Evolutionary conservation across 1,139 yeast genomes (phyloP).

Genomic region (Taphrina wiesneri): DNA sequence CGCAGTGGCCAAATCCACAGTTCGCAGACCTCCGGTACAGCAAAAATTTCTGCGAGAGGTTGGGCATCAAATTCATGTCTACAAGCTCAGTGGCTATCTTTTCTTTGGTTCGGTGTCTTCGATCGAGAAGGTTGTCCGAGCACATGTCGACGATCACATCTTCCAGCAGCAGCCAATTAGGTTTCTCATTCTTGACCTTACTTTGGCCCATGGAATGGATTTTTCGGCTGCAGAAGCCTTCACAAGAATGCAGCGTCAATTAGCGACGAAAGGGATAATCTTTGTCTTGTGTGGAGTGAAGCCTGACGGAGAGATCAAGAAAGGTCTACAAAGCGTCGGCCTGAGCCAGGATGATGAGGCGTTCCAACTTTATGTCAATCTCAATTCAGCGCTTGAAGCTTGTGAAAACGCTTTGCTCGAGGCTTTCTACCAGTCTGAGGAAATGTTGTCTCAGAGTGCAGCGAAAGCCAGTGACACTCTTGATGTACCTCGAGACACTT

Average conservation of each 20-base stretch:
- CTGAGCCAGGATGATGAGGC: slow-evolving; percentile 55
- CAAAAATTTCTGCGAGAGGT: slow-evolving; percentile 80
- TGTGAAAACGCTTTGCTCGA: slow-evolving; percentile 86
- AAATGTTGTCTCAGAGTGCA: slow-evolving; percentile 37
- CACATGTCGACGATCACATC: slow-evolving; percentile 53
- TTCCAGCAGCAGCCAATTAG: slow-evolving; percentile 63
- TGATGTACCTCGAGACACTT: slow-evolving; percentile 21
- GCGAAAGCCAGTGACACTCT: not conserved
- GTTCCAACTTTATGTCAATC: slow-evolving; percentile 63
- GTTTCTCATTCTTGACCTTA: slow-evolving; percentile 80
- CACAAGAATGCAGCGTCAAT: slow-evolving; percentile 75
- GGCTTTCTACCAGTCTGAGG: slow-evolving; percentile 53
- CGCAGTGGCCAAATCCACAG: slow-evolving; percentile 85
- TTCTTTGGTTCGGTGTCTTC: slow-evolving; percentile 96
- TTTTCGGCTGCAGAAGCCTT: slow-evolving; percentile 97
- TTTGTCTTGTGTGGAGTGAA: slow-evolving; percentile 79
- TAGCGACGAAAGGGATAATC: slow-evolving; percentile 68
- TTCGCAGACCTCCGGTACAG: slow-evolving; percentile 85
- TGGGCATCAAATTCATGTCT: slow-evolving; percentile 85
- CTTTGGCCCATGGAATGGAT: slow-evolving; percentile 78
- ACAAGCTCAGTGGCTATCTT: slow-evolving; percentile 81
- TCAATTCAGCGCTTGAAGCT: slow-evolving; percentile 92
- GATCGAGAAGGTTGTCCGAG: slow-evolving; percentile 72
- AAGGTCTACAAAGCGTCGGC: slow-evolving; percentile 71
- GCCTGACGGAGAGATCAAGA: slow-evolving; percentile 60